phyloP scores from a whole-genome alignment of 2,329 filamentous ascomycete genomes.

The Domatiomyces globalis region DNA sequence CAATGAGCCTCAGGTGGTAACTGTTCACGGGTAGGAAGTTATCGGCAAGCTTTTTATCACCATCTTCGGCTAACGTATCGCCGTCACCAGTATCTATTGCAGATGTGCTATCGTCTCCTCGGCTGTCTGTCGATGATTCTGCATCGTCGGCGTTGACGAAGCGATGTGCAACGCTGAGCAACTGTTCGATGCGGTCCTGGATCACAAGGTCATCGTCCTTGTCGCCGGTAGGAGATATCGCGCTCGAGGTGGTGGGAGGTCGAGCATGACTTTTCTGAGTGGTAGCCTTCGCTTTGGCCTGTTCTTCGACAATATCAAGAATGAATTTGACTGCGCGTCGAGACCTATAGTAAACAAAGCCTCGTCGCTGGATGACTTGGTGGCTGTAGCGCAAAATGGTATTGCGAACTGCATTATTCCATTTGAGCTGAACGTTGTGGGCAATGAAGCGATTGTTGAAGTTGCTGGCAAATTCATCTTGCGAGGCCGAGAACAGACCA shows the following conservation, averaged over 20 bases:
- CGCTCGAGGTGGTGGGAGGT: conserved; percentile 6
- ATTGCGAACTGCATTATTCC: conserved; percentile 92
- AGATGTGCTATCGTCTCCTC: not conserved
- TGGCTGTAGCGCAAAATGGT: conserved; percentile 96
- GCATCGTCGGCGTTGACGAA: conserved; percentile 62
- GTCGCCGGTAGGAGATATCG: conserved; percentile 27
- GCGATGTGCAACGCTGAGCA: conserved; percentile 69
- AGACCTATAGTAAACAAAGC: conserved; percentile 96
- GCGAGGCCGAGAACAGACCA: conserved; percentile 51
- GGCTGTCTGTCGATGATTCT: conserved; percentile 11
- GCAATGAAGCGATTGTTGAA: conserved; percentile 98
- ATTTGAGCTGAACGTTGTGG: conserved; percentile 94
- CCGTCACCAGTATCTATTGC: conserved; percentile 20
- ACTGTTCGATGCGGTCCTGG: conserved; percentile 71
- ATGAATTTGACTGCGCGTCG: conserved; percentile 95
- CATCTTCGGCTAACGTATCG: conserved; percentile 25
- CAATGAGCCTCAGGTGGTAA: conserved; percentile 88
- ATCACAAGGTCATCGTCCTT: conserved; percentile 53
- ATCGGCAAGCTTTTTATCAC: conserved; percentile 60
- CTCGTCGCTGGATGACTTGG: conserved; percentile 86
- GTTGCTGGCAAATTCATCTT: conserved; percentile 75
- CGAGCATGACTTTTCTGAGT: conserved; percentile 12
- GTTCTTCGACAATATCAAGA: conserved; percentile 90
- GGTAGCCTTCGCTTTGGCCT: conserved; percentile 53
- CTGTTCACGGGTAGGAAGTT: conserved; percentile 86